Base-by-base conservation (phyloP, 202 grass and related monocot genomes). In the Dendrocalamus latiflorus region DNA sequence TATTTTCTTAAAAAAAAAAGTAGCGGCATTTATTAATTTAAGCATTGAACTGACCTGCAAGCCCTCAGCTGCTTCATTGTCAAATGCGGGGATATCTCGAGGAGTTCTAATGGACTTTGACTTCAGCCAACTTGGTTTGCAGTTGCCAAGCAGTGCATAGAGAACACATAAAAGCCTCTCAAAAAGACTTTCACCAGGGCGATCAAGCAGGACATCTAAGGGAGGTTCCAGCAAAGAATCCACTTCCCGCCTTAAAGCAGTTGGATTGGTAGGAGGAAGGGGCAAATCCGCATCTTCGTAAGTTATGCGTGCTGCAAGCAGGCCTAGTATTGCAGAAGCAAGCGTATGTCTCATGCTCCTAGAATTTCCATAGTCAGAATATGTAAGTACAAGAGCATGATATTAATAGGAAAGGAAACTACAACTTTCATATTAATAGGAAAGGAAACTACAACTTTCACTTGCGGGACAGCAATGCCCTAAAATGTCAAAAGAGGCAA, bases 41-140 rank as follows among this genome's bases (percentile, higher is more conserved):
- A 45, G 42, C 14, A 83, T 30, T 25, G 9, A 43, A 90, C 93
- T 86, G 74, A 99, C 97, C 93, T 99, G 97, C 76, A 99, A 87
- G 60, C 51, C 84, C 70, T 94, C 81, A 61, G 89, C 88, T 38
- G 84, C 89, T 72, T 99, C 97, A 34, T 61, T 90, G 86, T 99
- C 93, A 91, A 99, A 95, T 48, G 89, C 81, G 22, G 88, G 76
- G 74, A 92, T 88, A 91, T 94, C 91, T 76, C 89, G 73, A 42
- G 80, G 81, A 80, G 79, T 67, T 84, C 91, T 94, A 58, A 56
- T 21, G 33, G 75, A 72, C 78, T 91, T 99, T 70, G 91, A 83
- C 81, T 99, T 99, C 78, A 99, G 56, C 97, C 97, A 99, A 89
- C 97, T 96, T 81, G 97, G 97, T 73, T 92, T 99, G 61, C 75